Evolutionary conservation across 2,329 filamentous ascomycete species (phyloP), one percentile per base, ranked within the genome.

Genomic region (Leptographium galeiforme): DNA sequence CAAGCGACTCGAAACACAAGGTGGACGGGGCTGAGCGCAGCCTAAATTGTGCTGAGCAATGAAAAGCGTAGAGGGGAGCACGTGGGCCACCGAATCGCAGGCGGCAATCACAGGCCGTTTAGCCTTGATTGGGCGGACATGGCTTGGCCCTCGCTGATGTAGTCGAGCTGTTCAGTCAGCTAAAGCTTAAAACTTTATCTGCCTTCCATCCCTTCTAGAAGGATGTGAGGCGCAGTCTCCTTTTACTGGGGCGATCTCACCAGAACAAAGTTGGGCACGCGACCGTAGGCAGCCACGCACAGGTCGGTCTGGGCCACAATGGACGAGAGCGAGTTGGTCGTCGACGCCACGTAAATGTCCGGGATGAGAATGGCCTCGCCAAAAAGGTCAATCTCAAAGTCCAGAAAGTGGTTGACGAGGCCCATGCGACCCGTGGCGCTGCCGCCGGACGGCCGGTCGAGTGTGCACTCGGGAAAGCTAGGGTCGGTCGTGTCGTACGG

Each of bases 341-440:
- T 69, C 2, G 68, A 60, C 4, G 71, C 64, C 1, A 62, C 39
- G 8, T 57, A 12, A 1, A 60, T 50, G 51, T 65, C 61, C 3
- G 68, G 64, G n/a, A 64, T 59, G 40, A 57, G 48, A 30, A 64
- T 62, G 13, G 44, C n/a, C 6, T 53, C 8, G 36, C 57, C 61
- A 43, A 63, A 54, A 16, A 72, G 61, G 44, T 59, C 53, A 33
- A 72, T 61, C 30, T 57, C 55, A 47, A 72, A 57, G 63, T 83
- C 77, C 36, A 84, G 68, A 66, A 83, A 84, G 65, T 84, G 81
- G 65, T 85, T 85, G 67, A 81, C 76, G 44, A 75, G 64, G 52
- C 68, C 70, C 71, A 76, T 71, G 36, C 68, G 68, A 32, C 64
- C 64, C 19, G 64, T 59, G 0, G 70, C 61, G 36, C 68, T 63